Conservation (phyloP, 176 grass and related monocot species). For the Musa beccarii region DNA sequence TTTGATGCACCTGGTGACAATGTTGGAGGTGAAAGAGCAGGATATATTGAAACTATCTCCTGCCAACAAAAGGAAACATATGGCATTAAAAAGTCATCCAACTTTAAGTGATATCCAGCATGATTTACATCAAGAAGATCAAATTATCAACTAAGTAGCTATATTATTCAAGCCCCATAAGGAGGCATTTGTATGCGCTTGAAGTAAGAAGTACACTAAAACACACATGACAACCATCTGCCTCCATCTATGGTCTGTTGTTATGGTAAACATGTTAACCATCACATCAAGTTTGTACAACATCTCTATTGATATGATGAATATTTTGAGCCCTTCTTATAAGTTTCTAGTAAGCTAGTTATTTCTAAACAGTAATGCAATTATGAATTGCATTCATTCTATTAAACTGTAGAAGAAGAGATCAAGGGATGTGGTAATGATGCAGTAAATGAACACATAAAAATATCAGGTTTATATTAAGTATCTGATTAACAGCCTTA, state of each 20-base stretch:
- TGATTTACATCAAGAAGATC: not conserved
- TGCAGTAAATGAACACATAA: not conserved
- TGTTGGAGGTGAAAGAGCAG: conserved; percentile 49
- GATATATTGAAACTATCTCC: conserved; percentile 75
- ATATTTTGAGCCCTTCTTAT: not conserved
- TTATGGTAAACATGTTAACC: too few species aligned
- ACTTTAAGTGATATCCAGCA: not conserved
- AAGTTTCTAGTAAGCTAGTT: not conserved
- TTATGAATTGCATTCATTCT: not conserved
- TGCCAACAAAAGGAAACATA: conserved; percentile 21
- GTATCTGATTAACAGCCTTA: not conserved
- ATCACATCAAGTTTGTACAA: too few species aligned
- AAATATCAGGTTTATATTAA: not conserved
- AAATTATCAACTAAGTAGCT: not conserved
- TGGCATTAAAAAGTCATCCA: not conserved
- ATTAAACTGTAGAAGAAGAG: not conserved
- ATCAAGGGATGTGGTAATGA: not conserved
- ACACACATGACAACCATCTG: too few species aligned
- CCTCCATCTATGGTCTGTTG: too few species aligned
- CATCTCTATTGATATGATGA: too few species aligned
- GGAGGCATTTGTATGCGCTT: not conserved
- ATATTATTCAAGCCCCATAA: not conserved
- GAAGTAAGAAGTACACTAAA: too few species aligned
- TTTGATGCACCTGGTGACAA: conserved; percentile 48
- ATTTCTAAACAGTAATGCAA: not conserved